These are phyloP conservation scores for Aspergillus sp. DNA, from an alignment of 2,329 filamentous ascomycete species.

Conservation along the genomic window DNA sequence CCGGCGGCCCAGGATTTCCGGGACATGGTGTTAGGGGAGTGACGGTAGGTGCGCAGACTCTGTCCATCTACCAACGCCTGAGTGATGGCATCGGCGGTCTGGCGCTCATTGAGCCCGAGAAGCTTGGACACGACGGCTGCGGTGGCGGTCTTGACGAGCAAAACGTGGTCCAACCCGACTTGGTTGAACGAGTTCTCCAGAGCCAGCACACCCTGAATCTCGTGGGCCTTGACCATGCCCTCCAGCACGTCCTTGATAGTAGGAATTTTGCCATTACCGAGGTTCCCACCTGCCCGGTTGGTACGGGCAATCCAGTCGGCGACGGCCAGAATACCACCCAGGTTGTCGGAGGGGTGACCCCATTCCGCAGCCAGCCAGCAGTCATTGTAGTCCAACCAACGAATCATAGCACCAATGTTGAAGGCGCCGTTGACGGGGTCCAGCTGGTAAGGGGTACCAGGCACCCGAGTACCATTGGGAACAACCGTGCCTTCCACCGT, in stretches of 20 bases:
- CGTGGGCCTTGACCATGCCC: constrained; percentile 98
- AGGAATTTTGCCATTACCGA: constrained; percentile 66
- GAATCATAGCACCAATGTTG: constrained; percentile 98
- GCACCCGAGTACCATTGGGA: constrained; percentile 83
- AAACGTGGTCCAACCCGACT: constrained; percentile 94
- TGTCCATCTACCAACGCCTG: constrained; percentile 98
- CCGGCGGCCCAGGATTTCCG: constrained; percentile 98
- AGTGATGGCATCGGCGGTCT: constrained; percentile 90
- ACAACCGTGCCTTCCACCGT: constrained; percentile 84
- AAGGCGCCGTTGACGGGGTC: constrained; percentile 94
- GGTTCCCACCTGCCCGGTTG: constrained; percentile 72
- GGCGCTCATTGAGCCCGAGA: constrained; percentile 78
- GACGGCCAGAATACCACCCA: constrained; percentile 91
- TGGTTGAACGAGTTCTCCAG: constrained; percentile 99
- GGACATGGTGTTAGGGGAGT: constrained; percentile 98
- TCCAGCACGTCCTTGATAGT: constrained; percentile 87
- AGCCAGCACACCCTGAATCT: constrained; percentile 95
- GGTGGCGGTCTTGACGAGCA: constrained; percentile 94
- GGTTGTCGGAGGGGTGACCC: constrained; percentile 97
- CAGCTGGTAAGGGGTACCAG: constrained; percentile 85
- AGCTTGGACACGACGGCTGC: constrained; percentile 92
- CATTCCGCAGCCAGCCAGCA: constrained; percentile 99
- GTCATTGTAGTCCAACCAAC: constrained; percentile 99
- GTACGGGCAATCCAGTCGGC: constrained; percentile 97
- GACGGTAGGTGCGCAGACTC: constrained; percentile 90